A percentile compares a stretch with the other conserved stretches of the same genome.
Evolutionary conservation across 352 stramenopile species (phyloP).

Genomic region (Phytophthora tubulina): DNA sequence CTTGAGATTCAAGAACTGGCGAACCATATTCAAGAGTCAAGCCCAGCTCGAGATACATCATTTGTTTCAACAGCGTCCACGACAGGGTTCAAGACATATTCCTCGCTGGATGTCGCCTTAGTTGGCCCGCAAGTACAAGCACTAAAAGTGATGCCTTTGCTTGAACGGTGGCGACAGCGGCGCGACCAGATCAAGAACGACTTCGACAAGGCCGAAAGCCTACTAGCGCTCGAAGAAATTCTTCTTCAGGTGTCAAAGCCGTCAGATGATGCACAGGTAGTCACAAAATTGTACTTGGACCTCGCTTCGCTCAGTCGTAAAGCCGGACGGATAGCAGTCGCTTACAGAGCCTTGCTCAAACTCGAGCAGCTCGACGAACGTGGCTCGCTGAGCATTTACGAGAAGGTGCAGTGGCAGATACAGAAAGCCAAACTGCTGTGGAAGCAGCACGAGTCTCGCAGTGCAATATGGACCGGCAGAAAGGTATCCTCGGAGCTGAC

Average conservation of each 20-base stretch:
- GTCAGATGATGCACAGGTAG: conserved; percentile 31
- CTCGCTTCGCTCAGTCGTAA: conserved; percentile 69
- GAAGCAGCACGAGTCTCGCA: conserved; percentile 75
- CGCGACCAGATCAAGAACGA: conserved; percentile 54
- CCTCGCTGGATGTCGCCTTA: conserved; percentile 9
- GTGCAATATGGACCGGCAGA: conserved; percentile 81
- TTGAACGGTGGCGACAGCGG: conserved; percentile 57
- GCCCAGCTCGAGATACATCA: background rate
- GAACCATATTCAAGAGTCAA: conserved; percentile 18
- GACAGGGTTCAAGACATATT: conserved; percentile 27
- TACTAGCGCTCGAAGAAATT: conserved; percentile 71
- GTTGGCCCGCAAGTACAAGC: background rate
- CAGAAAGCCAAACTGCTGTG: conserved; percentile 85
- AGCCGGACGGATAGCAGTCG: conserved; percentile 68
- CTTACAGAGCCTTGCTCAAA: conserved; percentile 70
- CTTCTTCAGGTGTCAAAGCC: conserved; percentile 56
- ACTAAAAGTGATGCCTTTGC: conserved; percentile 35
- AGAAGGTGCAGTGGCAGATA: conserved; percentile 73
- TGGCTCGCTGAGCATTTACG: conserved; percentile 44
- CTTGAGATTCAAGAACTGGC: conserved; percentile 69
- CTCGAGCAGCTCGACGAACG: conserved; percentile 63
- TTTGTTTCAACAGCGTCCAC: background rate
- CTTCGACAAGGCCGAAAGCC: conserved; percentile 68
- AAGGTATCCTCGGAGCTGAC: conserved; percentile 59
- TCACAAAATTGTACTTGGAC: conserved; percentile 67